Conservation (phyloP, 1,284 basidiomycete genomes). For the Ceratobasidium sp. region DNA sequence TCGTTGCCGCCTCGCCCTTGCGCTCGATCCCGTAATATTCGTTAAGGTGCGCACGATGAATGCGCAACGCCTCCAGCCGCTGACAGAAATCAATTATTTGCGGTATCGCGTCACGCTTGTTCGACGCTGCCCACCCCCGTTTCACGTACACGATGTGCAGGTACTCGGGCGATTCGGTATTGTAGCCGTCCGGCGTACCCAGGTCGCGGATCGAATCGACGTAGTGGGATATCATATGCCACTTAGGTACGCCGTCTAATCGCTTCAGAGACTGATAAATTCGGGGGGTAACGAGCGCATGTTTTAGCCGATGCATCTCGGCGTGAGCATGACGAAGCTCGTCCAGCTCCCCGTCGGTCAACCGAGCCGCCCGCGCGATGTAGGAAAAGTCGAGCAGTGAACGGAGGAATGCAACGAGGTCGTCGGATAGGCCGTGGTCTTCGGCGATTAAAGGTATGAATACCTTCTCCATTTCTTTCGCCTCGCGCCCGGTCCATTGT, state of each 20-base stretch:
- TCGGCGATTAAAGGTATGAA: not conserved
- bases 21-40: not conserved
- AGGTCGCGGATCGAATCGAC: not conserved
- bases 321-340: not conserved
- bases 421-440: not conserved
- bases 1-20: too few relatives aligned
- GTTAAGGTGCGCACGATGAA: conserved; percentile 2
- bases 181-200: conserved; percentile 28
- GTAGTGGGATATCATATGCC: conserved; percentile 38
- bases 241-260: conserved; percentile 23
- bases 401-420: not conserved
- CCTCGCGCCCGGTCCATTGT: conserved; percentile 24
- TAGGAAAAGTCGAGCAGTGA: conserved; percentile 12
- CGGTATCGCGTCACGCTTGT: not conserved
- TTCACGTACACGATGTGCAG: conserved; percentile 28
- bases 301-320: not conserved
- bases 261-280: not conserved
- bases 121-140: not conserved
- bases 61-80: conserved; percentile 2
- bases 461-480: conserved; percentile 18
- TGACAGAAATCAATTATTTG: not conserved
- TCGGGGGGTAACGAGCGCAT: not conserved
- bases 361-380: not conserved
- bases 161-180: conserved; percentile 39
- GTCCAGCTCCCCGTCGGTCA: not conserved